These are phyloP conservation scores for Erysimum cheiranthoides DNA, from an alignment of 345 rosid genomes.

Conservation along the genomic window DNA sequence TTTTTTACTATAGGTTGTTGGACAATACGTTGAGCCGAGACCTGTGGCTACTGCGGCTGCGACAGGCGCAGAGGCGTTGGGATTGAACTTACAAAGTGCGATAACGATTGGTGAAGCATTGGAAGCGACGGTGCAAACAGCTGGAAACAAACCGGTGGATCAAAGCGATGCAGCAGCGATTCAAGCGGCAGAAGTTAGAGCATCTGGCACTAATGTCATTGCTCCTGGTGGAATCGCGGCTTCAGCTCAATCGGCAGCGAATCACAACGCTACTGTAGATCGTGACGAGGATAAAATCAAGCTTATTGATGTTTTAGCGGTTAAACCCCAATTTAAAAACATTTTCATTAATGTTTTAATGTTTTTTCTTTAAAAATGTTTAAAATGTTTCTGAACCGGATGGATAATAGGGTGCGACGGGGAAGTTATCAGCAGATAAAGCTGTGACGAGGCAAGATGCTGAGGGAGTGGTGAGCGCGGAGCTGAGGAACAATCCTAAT, in stretches of 20 bases:
- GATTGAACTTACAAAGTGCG: slow-evolving; percentile 37
- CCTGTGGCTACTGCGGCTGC: slow-evolving; percentile 41
- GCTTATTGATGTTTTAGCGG: slow-evolving; percentile 57
- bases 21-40: slow-evolving; percentile 55
- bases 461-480: slow-evolving; percentile 68
- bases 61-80: slow-evolving; percentile 29
- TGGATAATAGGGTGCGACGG: slow-evolving; percentile 56
- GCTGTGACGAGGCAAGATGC: slow-evolving; percentile 71
- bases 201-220: slow-evolving; percentile 58
- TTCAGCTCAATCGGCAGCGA: slow-evolving; percentile 72
- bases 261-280: slow-evolving; percentile 50
- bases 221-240: slow-evolving; percentile 67
- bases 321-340: slow-evolving; percentile 7
- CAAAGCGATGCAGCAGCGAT: slow-evolving; percentile 78
- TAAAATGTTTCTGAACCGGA: neutral
- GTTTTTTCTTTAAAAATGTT: neutral
- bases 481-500: slow-evolving; percentile 66
- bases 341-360: neutral
- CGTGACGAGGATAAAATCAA: slow-evolving; percentile 63
- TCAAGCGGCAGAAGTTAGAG: slow-evolving; percentile 76
- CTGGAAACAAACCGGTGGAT: slow-evolving; percentile 60
- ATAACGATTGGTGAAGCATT: slow-evolving; percentile 77
- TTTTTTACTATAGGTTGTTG: slow-evolving; percentile 49
- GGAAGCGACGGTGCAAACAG: slow-evolving; percentile 55
- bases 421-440: slow-evolving; percentile 61